These are phyloP conservation scores for Plasmodium falciparum DNA, from an alignment of 169 alveolate genomes.

Conservation along the genomic window DNA sequence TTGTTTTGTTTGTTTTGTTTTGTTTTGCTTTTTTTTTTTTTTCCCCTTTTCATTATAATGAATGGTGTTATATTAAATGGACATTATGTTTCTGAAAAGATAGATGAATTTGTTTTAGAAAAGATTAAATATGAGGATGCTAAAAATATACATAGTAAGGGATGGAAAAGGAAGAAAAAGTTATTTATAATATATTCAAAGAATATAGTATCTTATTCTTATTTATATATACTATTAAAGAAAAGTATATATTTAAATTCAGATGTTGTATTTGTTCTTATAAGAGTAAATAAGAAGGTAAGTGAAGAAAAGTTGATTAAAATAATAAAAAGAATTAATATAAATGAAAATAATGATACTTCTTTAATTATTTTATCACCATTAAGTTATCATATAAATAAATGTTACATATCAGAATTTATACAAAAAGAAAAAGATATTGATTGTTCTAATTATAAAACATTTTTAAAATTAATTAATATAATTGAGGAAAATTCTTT, in stretches of 20 bases:
- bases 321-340: constrained; percentile 47
- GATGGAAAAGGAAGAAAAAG: background rate
- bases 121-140: constrained; percentile 15
- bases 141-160: background rate
- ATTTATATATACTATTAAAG: constrained; percentile 38
- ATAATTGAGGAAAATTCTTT: background rate
- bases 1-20: background rate
- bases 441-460: constrained; percentile 22
- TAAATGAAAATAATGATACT: background rate
- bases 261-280: constrained; percentile 32
- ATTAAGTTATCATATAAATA: constrained; percentile 53
- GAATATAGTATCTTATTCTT: constrained; percentile 35
- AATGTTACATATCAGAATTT: constrained; percentile 40
- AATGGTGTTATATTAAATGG: constrained; percentile 23
- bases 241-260: constrained; percentile 41
- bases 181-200: constrained; percentile 44
- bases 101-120: constrained; percentile 31
- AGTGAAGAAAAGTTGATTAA: constrained; percentile 20
- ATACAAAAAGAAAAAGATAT: constrained; percentile 46
- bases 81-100: constrained; percentile 16
- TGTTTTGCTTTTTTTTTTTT: background rate
- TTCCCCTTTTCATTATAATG: constrained; percentile 9
- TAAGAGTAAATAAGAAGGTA: constrained; percentile 13
- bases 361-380: constrained; percentile 39
- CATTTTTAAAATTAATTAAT: constrained; percentile 11